Evolutionary conservation across 352 stramenopile genomes (phyloP), one percentile per base, ranked within the genome.

Genomic region (Phytophthora kernoviae): DNA sequence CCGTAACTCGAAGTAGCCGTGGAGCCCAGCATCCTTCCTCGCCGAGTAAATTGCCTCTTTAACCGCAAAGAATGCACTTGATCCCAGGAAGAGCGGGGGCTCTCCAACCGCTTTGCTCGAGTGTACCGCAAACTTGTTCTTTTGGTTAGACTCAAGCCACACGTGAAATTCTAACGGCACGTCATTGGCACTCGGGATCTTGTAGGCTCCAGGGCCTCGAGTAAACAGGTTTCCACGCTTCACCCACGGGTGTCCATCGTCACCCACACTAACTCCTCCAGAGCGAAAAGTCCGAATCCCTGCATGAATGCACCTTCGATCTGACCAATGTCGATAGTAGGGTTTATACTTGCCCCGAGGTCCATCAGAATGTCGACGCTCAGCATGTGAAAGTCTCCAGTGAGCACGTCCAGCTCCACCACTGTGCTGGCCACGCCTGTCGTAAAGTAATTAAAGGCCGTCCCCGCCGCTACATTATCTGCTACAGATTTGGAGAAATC

Each of bases 281-380:
- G 90, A 4, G 93, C 97, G 39, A 93, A 93, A 65, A 97, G 92
- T 7, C 96, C 96, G 75, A 98, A 97, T 44, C 94, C 96, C 62
- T 99, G 96, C 52, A 98, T 90, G 70, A 99, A 99, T 1, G 94
- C 97, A 26, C 97, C 97, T 79, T 99, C 97, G 33, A 99, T 98
- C 75, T 99, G 97, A 14, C 97, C 96, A 67, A 99, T 96, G 65
- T 99, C 96, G 70, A 99, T 98, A 14, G 91, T 83, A 26, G 96
- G 96, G 69, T 99, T 99, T 64, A 99, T 97, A 49, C 88, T 98
- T 9, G 87, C 87, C 22, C 97, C 97, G 18, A 98, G 78, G 58
- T 97, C 91, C 88, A 97, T 96, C 43, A 92, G 47, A 44, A 98
- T 83, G 53, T 97, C 88, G 15, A 90, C 82, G 45, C 79, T 77